Evolutionary conservation across 1,284 basidiomycete species (phyloP), one percentile per base, ranked within the genome.

Genomic region (Vanrija sp.): DNA sequence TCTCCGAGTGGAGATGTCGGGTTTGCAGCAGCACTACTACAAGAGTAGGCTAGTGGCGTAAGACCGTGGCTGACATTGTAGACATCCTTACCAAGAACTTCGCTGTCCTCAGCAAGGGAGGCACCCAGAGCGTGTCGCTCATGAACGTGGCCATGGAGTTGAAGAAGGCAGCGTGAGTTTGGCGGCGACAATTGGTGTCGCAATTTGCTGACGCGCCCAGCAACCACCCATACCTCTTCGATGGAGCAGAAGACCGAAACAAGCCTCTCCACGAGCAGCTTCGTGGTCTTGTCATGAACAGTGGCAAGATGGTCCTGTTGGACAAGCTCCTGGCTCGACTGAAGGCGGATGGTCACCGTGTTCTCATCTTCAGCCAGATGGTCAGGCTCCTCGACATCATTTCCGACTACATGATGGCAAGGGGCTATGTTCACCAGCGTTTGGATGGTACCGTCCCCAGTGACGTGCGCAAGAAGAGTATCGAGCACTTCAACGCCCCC

Each of bases 291-390:
- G 93, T 98, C 63, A 95, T 97, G 85, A 97, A 90, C 76, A 95
- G 91, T 56, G 94, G 93, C 50, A 99, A 99, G 80, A 85, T 99
- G 84, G 95, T 98, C 41, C 81, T 96, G 35, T 85, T 99, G 47
- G 96, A 99, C 79, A 91, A 92, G 75, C 84, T 99, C 18, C 84
- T 98, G 19, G 84, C 82, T 24, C 85, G 91, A 49, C 83, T 99
- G 55, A 90, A 89, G 71, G 85, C 85, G 57, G 91, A 94, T 69
- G 90, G 90, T 1, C 95, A 98, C 68, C 89, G 96, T 49, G 94
- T 98, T 44, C 82, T 99, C 61, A 97, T 99, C 71, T 98, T 98
- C 81, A 95, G 91, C 67, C 96, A 98, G 76, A 98, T 99, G 96
- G 95, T 98, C 47, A 86, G 95, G 57, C 91, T 98, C 84, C 83